Evolutionary conservation across 1,284 basidiomycete genomes (phyloP), one percentile per base, ranked within the genome.

Genomic region (Ustilago tritici): DNA sequence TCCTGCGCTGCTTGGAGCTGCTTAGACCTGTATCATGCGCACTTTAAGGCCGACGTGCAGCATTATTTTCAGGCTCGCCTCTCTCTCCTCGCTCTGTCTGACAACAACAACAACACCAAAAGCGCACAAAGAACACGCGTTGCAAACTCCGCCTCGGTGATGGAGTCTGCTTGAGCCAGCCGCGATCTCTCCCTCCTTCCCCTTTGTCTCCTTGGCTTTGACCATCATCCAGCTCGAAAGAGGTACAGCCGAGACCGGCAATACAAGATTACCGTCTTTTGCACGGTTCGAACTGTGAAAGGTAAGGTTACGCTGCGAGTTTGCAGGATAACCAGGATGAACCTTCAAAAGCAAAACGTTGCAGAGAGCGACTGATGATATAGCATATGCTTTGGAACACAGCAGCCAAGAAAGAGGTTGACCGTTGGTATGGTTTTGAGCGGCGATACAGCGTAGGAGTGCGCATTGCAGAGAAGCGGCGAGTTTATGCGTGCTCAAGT

Each of bases 141-240:
- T 52, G 46, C 28, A 43, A 67, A 63, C 66, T 74, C 66, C 66
- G 71, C 23, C 71, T 74, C 71, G 71, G 71, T 23, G 66, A 74
- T 74, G 66, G 70, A 73, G 41, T 60, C 32, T 68, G 49, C 53
- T 65, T 64, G 65, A 73, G 54, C 70, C 57, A 65, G 43, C 23
- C 50, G 28, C 31, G 34, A 54, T 14, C 28, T 10, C 15, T 47
- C 4, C 23, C 14, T 59, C 41, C 10, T 40, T 56, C 14, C 19
- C 28, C 11, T 40, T 8, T 23, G 23, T 53, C 34, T 56, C 11
- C 19, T 15, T 41, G 11, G 14, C 40, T 41, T 12, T 41, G 11
- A 23, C n/a, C 23, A 23, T 10, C 2, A 49, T 28, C 3, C n/a
- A 23, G n/a, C 10, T 49, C 8, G 40, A 41, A 9, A 7, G 46